Conservation (phyloP, 148 eudicot species). For the Silene latifolia region DNA sequence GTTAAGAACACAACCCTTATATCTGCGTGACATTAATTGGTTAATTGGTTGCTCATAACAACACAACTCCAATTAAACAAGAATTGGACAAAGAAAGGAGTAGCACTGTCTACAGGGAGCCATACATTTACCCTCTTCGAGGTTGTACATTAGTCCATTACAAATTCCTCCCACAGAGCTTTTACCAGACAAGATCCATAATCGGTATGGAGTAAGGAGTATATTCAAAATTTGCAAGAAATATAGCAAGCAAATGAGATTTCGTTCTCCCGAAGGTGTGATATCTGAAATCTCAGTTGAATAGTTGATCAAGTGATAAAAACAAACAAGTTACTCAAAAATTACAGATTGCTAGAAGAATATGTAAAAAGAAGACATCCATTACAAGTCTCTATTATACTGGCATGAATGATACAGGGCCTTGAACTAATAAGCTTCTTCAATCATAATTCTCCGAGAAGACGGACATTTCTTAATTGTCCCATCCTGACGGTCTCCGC, state of each 20-base stretch:
- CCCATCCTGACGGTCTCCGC: conserved; percentile 92
- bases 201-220: not conserved
- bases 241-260: not conserved
- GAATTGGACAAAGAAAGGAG: no score
- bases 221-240: not conserved
- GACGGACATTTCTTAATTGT: conserved; percentile 37
- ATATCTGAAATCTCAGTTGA: not conserved
- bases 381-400: not conserved
- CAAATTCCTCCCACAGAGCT: not conserved
- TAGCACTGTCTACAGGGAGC: no score
- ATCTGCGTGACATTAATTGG: no score
- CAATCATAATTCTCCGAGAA: not conserved
- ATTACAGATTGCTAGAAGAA: not conserved
- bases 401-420: conserved; percentile 18
- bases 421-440: not conserved
- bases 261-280: not conserved
- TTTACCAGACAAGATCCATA: not conserved
- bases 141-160: not conserved
- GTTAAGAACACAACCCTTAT: no score
- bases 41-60: not conserved
- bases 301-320: not conserved
- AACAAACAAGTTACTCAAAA: not conserved
- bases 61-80: no score
- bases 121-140: not conserved
- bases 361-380: not conserved